These are phyloP conservation scores for Leishmania lainsoni DNA, from an alignment of 208 protist genomes.

Conservation along the genomic window DNA sequence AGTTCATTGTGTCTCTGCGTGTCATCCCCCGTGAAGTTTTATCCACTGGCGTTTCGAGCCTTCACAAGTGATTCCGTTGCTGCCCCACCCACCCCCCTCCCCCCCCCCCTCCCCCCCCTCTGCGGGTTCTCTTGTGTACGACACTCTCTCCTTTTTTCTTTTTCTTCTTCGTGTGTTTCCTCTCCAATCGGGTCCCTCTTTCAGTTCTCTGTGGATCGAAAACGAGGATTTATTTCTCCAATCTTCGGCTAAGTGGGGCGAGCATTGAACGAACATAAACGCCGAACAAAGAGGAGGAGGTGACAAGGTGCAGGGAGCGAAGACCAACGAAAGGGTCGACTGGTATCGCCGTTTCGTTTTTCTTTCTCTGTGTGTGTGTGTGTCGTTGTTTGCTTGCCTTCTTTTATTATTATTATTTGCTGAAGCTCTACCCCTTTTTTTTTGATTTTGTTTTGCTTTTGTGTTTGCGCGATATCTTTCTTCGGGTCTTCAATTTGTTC, in stretches of 20 bases:
- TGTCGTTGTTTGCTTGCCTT: background rate
- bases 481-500: background rate
- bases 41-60: background rate
- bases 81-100: background rate
- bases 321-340: background rate
- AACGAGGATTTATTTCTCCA: background rate
- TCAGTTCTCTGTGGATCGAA: background rate
- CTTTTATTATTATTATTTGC: background rate
- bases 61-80: background rate
- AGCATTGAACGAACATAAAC: background rate
- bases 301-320: background rate
- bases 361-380: slow-evolving; percentile 1
- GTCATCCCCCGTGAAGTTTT: background rate
- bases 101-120: background rate
- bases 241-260: background rate
- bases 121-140: background rate
- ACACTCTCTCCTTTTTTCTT: background rate
- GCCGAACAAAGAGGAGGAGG: background rate
- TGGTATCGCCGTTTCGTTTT: background rate
- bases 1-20: background rate
- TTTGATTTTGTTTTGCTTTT: background rate
- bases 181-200: background rate
- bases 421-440: no score
- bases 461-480: background rate
- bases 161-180: background rate